Evolutionary conservation across 1,139 yeast species (phyloP).

Genomic region (Debaryomyces subglobosus): DNA sequence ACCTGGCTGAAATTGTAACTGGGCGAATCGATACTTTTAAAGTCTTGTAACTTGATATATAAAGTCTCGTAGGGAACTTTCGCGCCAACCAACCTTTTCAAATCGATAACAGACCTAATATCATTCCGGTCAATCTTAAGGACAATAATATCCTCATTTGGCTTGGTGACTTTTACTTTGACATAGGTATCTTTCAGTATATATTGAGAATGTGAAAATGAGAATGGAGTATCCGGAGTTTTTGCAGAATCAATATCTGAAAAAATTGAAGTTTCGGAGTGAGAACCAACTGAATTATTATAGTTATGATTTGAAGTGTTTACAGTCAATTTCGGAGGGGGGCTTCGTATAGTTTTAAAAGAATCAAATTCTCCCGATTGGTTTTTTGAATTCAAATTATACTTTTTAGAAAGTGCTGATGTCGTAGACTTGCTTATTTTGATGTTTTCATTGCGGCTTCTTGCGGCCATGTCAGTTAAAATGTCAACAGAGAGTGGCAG

Average conservation of each 20-base stretch:
- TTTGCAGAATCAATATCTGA: neutral
- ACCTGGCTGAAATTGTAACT: constrained; percentile 27
- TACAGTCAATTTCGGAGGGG: constrained; percentile 2
- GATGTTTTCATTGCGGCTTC: neutral
- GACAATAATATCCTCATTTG: constrained; percentile 32
- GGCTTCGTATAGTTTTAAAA: neutral
- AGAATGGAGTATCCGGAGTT: constrained; percentile 1
- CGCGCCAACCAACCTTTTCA: constrained; percentile 31
- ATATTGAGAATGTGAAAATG: neutral
- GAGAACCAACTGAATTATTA: neutral
- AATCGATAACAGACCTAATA: constrained; percentile 27
- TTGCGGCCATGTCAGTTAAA: neutral
- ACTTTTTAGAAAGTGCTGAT: neutral
- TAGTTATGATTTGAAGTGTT: constrained; percentile 4
- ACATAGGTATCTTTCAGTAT: constrained; percentile 14
- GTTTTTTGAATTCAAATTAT: neutral
- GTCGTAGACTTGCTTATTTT: neutral
- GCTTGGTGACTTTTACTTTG: constrained; percentile 34
- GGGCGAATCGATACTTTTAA: constrained; percentile 31
- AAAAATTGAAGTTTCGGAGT: constrained; percentile 9
- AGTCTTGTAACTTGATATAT: constrained; percentile 28
- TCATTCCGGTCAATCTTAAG: constrained; percentile 30
- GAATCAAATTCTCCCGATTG: neutral
- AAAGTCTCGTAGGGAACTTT: constrained; percentile 32
- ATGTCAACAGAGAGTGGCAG: constrained; percentile 23